These are phyloP conservation scores for Populus alba DNA, from an alignment of 345 rosid species.

Conservation along the genomic window DNA sequence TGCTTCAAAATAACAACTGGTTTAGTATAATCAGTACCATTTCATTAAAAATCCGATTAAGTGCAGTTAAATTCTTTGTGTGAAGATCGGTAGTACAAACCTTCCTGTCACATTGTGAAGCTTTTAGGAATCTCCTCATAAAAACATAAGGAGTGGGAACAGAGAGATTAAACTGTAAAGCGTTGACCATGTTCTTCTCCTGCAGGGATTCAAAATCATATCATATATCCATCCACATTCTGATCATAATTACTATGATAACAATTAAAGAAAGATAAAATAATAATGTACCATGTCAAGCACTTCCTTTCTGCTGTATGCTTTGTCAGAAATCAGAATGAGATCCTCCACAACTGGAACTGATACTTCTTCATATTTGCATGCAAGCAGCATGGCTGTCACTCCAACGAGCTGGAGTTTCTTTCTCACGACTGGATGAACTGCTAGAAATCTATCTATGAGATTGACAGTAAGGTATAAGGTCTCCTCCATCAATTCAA, in stretches of 20 bases:
- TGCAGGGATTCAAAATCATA: conserved; percentile 30
- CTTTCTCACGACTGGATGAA: conserved; percentile 67
- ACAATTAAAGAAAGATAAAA: background rate
- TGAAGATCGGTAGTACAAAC: conserved; percentile 23
- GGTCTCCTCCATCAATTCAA: conserved; percentile 95
- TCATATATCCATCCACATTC: background rate
- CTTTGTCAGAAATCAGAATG: conserved; percentile 82
- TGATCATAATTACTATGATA: background rate
- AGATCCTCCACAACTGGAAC: conserved; percentile 97
- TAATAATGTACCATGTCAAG: conserved; percentile 68
- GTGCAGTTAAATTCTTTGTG: background rate
- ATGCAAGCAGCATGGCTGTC: conserved; percentile 93
- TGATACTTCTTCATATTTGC: conserved; percentile 95
- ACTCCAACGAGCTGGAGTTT: conserved; percentile 95
- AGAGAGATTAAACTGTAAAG: conserved; percentile 72
- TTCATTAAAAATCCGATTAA: background rate
- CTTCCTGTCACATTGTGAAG: conserved; percentile 83
- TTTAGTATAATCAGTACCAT: conserved; percentile 4
- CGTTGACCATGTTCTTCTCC: conserved; percentile 80
- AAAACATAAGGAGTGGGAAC: conserved; percentile 91
- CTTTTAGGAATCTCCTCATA: conserved; percentile 88
- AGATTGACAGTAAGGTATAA: conserved; percentile 87
- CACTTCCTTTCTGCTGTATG: conserved; percentile 79
- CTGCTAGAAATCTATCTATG: conserved; percentile 78
- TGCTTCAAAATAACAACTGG: conserved; percentile 25